Conservation (phyloP, 1,139 yeast species). For the Ogataea hybrid region DNA sequence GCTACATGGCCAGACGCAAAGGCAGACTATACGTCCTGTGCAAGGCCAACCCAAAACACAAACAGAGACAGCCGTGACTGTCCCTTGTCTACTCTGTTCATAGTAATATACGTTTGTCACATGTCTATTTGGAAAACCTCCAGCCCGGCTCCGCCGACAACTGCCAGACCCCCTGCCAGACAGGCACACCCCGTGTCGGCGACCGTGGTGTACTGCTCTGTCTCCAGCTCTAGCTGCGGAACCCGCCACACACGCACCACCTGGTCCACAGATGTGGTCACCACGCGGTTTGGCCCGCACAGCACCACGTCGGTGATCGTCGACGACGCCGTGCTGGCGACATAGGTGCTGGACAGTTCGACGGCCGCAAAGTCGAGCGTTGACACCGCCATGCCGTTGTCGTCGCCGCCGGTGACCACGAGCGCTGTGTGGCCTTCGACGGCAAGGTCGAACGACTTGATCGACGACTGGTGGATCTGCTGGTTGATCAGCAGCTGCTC, state of each 20-base stretch:
- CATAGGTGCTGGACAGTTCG: constrained; percentile 26
- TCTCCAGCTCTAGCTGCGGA: constrained; percentile 36
- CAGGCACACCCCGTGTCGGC: constrained; percentile 87
- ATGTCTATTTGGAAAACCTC: constrained; percentile 27
- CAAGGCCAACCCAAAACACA: constrained; percentile 89
- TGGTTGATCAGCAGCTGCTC: constrained; percentile 38
- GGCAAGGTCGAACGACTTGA: constrained; percentile 52
- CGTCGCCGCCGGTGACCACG: constrained; percentile 86
- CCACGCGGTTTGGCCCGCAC: constrained; percentile 32
- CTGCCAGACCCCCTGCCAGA: constrained; percentile 34
- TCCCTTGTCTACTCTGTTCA: background rate
- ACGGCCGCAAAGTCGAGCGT: constrained; percentile 30
- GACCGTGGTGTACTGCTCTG: constrained; percentile 65
- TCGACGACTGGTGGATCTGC: constrained; percentile 79
- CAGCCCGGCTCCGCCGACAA: constrained; percentile 76
- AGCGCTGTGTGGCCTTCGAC: constrained; percentile 4
- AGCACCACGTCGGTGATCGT: constrained; percentile 69
- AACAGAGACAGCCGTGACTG: constrained; percentile 63
- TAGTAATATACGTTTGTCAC: background rate
- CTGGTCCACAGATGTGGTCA: constrained; percentile 79
- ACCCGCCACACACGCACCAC: constrained; percentile 63
- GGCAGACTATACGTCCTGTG: constrained; percentile 93
- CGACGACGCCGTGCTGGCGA: constrained; percentile 71
- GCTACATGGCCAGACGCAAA: constrained; percentile 91
- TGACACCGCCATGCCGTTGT: constrained; percentile 64